phyloP scores from a whole-genome alignment of 352 stramenopile species.

The Sclerospora graminicola region DNA sequence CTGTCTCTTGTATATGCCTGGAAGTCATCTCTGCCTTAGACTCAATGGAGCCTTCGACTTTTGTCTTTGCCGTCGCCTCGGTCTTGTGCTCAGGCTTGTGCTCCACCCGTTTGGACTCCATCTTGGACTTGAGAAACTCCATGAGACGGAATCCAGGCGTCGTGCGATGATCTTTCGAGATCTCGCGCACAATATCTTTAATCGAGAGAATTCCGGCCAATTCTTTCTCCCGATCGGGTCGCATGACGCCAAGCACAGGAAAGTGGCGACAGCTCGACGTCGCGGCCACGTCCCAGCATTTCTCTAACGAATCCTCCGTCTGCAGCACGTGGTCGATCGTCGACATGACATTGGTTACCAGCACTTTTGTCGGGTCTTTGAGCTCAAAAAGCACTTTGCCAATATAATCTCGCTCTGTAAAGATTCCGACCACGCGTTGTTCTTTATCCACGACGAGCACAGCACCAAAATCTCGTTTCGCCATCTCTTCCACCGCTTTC shows the following conservation, averaged over 20 bases:
- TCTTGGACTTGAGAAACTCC: slow-evolving; percentile 79
- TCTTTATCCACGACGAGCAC: slow-evolving; percentile 80
- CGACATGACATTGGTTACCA: slow-evolving; percentile 51
- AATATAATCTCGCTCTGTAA: slow-evolving; percentile 81
- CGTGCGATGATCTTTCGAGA: slow-evolving; percentile 66
- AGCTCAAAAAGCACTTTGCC: slow-evolving; percentile 68
- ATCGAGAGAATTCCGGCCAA: slow-evolving; percentile 74
- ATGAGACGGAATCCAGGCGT: slow-evolving; percentile 70
- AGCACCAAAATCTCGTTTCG: slow-evolving; percentile 67
- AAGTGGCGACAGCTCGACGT: slow-evolving; percentile 72
- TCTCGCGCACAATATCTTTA: slow-evolving; percentile 82
- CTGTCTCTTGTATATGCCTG: too few relatives aligned
- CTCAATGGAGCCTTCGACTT: not conserved
- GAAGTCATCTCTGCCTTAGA: too few relatives aligned
- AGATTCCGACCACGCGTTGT: slow-evolving; percentile 72
- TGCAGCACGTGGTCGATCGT: slow-evolving; percentile 45
- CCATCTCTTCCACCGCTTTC: slow-evolving; percentile 68
- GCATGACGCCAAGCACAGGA: slow-evolving; percentile 64
- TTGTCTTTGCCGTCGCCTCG: slow-evolving; percentile 9
- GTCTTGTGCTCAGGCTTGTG: slow-evolving; percentile 12
- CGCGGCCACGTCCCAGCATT: slow-evolving; percentile 65
- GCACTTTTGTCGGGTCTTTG: slow-evolving; percentile 43
- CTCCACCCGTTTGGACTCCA: slow-evolving; percentile 43
- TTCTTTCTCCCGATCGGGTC: slow-evolving; percentile 69
- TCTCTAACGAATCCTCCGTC: slow-evolving; percentile 69